Evolutionary conservation across 2,329 filamentous ascomycete genomes (phyloP), one percentile per base, ranked within the genome.

Genomic region (Coccinonectria pachysandricola): DNA sequence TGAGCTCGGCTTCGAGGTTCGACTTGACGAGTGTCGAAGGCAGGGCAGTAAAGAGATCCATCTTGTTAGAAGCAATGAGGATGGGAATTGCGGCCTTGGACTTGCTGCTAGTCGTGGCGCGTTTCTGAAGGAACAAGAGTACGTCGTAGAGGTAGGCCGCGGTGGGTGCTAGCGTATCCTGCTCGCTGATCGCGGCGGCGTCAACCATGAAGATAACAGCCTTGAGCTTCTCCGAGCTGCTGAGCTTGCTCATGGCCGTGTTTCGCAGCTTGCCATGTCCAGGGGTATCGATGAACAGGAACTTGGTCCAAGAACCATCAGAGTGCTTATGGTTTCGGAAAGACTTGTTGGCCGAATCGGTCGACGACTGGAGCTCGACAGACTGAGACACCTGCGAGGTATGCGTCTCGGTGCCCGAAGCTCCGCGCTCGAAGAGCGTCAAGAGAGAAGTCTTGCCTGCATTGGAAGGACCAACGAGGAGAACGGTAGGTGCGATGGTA

Each of bases 211-310:
- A 98, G 26, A 96, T 68, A 27, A 96, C 64, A 11, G 80, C 87
- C 20, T 70, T 70, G 24, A 88, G 60, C 38, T 70, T 68, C 26
- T 57, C 49, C 16, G 46, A 46, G 33, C 39, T 49, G 31, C 40
- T 48, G 14, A 79, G 57, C 27, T 57, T 60, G 21, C 63, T 55
- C 32, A 80, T 63, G 4, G 81, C 75, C 39, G 74, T 64, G 43
- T 75, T 70, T 34, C 91, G 83, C 32, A 98, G 74, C 60, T 98
- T 98, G 45, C 85, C 86, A 60, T 98, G 91, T 19, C 91, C 91
- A 0, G 91, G 91, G 1, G 88, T 96, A 59, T 98, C 91, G 48
- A 83, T 61, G 17, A 96, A 62, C 20, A 81, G 62, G 52, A 91
- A 83, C 50, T 75, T 79, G 39, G 71, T 75, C 49, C 79, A 75